phyloP scores from a whole-genome alignment of 192 early-diverging fungal species.

The Backusella morwellensis region DNA sequence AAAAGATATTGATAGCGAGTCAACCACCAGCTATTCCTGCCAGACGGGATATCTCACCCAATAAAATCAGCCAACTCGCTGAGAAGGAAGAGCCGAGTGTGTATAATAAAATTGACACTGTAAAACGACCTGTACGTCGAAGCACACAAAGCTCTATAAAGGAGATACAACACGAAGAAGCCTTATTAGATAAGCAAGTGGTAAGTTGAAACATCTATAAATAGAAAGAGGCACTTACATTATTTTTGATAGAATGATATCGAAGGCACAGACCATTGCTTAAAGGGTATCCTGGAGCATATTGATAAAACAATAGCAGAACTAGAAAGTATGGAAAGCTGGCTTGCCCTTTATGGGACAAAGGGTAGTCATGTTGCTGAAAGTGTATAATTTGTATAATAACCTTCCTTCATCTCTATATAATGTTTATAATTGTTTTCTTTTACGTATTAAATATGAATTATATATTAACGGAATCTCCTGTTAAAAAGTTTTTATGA shows the following conservation, averaged over 20 bases:
- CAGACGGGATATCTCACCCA: not conserved
- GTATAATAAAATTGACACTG: not conserved
- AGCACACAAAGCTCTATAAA: not conserved
- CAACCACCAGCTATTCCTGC: not conserved
- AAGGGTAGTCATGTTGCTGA: constrained; percentile 32
- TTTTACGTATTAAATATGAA: not conserved
- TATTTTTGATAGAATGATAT: constrained; percentile 50
- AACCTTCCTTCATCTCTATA: not conserved
- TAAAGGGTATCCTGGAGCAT: constrained; percentile 71
- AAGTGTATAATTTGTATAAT: not conserved
- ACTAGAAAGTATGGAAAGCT: constrained; percentile 84
- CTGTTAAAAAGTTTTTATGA: no score
- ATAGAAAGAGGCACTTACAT: not conserved
- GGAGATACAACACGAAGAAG: not conserved
- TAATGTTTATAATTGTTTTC: not conserved
- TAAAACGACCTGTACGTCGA: not conserved
- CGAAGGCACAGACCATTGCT: constrained; percentile 84
- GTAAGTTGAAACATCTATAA: not conserved
- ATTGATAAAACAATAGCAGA: constrained; percentile 85
- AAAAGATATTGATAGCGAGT: not conserved
- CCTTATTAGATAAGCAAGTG: not conserved
- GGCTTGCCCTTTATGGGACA: constrained; percentile 81
- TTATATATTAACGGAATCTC: no score
- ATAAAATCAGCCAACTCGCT: not conserved
- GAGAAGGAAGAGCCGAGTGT: not conserved